Evolutionary conservation across 352 stramenopile species (phyloP).

Genomic region (Phytopythium boreale): DNA sequence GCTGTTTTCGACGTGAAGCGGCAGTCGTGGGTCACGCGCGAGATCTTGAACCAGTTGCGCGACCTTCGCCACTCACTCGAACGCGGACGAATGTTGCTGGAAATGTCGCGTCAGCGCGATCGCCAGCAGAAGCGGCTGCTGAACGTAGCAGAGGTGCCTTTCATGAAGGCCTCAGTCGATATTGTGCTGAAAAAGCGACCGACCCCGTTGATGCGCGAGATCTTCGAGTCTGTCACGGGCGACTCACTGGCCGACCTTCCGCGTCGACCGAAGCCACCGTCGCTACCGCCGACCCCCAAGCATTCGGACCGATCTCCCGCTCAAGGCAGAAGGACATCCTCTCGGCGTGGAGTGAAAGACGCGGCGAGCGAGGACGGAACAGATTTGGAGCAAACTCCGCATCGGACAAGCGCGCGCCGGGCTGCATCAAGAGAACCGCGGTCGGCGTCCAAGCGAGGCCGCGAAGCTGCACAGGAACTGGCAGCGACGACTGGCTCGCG

Average conservation of each 20-base stretch:
- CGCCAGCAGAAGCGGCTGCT: constrained; percentile 80
- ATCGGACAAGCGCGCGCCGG: constrained; percentile 3
- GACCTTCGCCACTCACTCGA: constrained; percentile 76
- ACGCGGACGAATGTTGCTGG: constrained; percentile 77
- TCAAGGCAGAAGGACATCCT: not conserved
- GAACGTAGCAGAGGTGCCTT: constrained; percentile 51
- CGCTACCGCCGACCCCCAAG: constrained; percentile 11
- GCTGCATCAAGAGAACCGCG: not conserved
- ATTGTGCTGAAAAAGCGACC: constrained; percentile 77
- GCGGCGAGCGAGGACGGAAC: constrained; percentile 1
- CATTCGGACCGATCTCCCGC: not conserved
- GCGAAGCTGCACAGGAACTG: not conserved
- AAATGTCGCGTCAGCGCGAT: constrained; percentile 84
- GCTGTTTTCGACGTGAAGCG: constrained; percentile 69
- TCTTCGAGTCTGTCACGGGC: constrained; percentile 59
- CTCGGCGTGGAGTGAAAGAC: not conserved
- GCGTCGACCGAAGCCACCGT: constrained; percentile 21
- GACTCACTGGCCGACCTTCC: constrained; percentile 51
- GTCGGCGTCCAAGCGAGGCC: constrained; percentile 4
- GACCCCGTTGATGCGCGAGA: constrained; percentile 62
- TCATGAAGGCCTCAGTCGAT: constrained; percentile 67
- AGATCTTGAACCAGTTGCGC: constrained; percentile 71
- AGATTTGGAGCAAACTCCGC: constrained; percentile 5
- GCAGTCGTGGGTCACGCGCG: constrained; percentile 75
- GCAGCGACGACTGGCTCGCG: not conserved